A percentile compares a stretch with the other conserved stretches of the same genome.
phyloP scores from a whole-genome alignment of 805 yeast genomes.

The Yamadazyma insecticola region DNA sequence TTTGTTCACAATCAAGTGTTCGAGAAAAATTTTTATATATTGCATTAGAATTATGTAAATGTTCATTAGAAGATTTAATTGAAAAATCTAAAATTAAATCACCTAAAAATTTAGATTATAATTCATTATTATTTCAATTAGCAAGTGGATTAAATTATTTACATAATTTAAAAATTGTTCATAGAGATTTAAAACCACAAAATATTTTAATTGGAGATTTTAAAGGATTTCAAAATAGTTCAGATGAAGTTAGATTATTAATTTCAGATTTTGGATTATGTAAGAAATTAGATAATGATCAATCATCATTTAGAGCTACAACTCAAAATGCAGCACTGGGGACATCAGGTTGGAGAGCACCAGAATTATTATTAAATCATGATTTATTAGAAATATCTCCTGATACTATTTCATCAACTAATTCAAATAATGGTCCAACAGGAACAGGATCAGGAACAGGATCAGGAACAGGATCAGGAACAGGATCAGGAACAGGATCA shows the following conservation, averaged over 20 bases:
- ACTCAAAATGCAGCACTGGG: conserved; percentile 88
- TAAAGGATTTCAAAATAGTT: conserved; percentile 35
- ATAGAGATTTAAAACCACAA: conserved; percentile 92
- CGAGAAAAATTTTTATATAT: conserved; percentile 79
- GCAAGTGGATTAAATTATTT: conserved; percentile 82
- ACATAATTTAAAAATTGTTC: conserved; percentile 88
- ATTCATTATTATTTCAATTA: conserved; percentile 63
- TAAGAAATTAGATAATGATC: conserved; percentile 85
- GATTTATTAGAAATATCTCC: conserved; percentile 37
- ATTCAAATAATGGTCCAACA: conserved; percentile 13
- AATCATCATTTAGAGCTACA: conserved; percentile 89
- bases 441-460: conserved; percentile 12
- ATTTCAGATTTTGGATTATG: conserved; percentile 97
- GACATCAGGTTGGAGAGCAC: conserved; percentile 98
- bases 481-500: conserved; percentile 12
- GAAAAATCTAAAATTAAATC: conserved; percentile 37
- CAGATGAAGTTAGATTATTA: conserved; percentile 50
- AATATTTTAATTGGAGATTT: conserved; percentile 81
- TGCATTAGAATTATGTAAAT: conserved; percentile 87
- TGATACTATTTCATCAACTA: conserved; percentile 27
- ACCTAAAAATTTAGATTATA: conserved; percentile 22
- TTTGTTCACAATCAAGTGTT: conserved; percentile 79
- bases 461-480: conserved; percentile 14
- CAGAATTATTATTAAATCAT: conserved; percentile 60
- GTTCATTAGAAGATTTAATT: conserved; percentile 81